phyloP scores from a whole-genome alignment of 1,284 basidiomycete species.

The Pterulicium gracile region DNA sequence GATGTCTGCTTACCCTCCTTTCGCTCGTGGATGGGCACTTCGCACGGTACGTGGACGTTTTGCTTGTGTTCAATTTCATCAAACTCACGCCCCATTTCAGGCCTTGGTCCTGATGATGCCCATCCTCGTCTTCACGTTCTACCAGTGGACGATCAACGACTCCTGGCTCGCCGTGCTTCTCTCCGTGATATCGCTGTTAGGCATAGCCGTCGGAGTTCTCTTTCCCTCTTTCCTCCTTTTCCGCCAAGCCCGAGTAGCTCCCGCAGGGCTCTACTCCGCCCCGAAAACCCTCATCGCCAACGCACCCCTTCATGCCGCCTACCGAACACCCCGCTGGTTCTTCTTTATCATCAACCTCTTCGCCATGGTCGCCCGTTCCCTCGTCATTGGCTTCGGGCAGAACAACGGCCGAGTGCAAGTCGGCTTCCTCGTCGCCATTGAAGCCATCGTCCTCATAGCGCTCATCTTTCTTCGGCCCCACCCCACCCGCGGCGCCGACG shows the following conservation, averaged over 20 bases:
- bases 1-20: constrained; percentile 29
- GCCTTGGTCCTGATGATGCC: constrained; percentile 57
- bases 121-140: constrained; percentile 68
- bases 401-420: constrained; percentile 61
- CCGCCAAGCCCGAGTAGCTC: constrained; percentile 29
- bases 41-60: constrained; percentile 36
- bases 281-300: constrained; percentile 20
- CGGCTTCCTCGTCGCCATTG: constrained; percentile 58
- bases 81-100: constrained; percentile 23
- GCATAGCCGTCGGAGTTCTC: constrained; percentile 33
- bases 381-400: constrained; percentile 67
- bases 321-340: constrained; percentile 36
- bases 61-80: constrained; percentile 3
- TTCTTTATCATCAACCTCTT: constrained; percentile 45
- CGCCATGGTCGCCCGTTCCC: constrained; percentile 52
- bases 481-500: constrained; percentile 44
- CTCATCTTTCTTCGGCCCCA: constrained; percentile 47
- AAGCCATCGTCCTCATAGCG: constrained; percentile 46
- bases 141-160: constrained; percentile 83
- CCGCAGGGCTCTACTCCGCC: constrained; percentile 26
- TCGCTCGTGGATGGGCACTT: constrained; percentile 47
- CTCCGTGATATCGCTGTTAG: constrained; percentile 56
- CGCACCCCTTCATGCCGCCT: background rate
- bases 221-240: constrained; percentile 35
- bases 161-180: constrained; percentile 71